A percentile compares a stretch with the other conserved stretches of the same genome.
Conservation (phyloP, 2,329 filamentous ascomycete species). For the Scytalidium lignicola region DNA sequence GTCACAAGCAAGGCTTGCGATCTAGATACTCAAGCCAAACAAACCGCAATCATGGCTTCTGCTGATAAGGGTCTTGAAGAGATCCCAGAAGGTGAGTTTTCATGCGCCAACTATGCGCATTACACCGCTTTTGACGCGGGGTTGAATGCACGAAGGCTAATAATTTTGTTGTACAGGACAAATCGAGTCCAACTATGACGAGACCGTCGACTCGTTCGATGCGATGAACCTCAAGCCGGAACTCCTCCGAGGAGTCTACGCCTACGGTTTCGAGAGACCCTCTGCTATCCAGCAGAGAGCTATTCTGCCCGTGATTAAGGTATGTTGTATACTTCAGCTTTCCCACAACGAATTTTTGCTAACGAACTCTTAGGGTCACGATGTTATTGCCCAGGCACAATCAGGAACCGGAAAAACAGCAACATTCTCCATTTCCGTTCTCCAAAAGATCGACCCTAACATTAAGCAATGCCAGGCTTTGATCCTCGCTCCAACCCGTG, state of each 20-base stretch:
- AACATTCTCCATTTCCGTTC: constrained; percentile 97
- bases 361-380: constrained; percentile 60
- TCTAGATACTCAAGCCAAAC: constrained; percentile 50
- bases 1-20: constrained; percentile 76
- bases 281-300: constrained; percentile 99
- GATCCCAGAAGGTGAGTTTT: constrained; percentile 81
- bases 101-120: constrained; percentile 8
- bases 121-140: constrained; percentile 17
- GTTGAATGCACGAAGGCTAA: constrained; percentile 15
- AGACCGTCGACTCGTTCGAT: constrained; percentile 98
- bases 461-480: constrained; percentile 97
- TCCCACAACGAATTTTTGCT: constrained; percentile 5
- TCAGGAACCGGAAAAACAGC: constrained; percentile 99
- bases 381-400: constrained; percentile 99
- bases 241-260: constrained; percentile 97
- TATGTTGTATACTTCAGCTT: constrained; percentile 40
- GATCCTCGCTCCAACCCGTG: constrained; percentile 95
- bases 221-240: constrained; percentile 96
- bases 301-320: constrained; percentile 99
- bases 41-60: constrained; percentile 89
- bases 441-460: constrained; percentile 96
- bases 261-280: constrained; percentile 99
- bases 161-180: constrained; percentile 57
- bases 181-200: constrained; percentile 99
- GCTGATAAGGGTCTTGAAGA: constrained; percentile 97